Base-by-base conservation (phyloP, 1,139 yeast species). In the Hemisphaericaspora xylofermentans region DNA sequence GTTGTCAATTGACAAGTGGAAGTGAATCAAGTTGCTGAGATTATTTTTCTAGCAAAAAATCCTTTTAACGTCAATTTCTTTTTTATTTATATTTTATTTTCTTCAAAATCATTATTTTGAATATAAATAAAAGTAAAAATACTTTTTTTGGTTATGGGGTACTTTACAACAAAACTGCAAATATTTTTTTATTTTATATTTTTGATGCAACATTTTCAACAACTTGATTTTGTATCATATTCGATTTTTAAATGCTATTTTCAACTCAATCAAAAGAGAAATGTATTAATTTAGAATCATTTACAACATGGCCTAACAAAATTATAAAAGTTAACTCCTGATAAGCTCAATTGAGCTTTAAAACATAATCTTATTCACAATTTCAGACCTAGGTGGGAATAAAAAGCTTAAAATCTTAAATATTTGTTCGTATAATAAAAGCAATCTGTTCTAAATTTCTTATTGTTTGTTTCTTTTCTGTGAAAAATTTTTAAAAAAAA, bases 91-190 rank as follows among this genome's bases (percentile, higher is more conserved):
- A 4, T 24, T 9, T 24, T 9, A 24, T 24, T 9, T 8, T 9
- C 10, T 9, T 9, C 9, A 21, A 6, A 21, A 21, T 21, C 9
- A 21, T 21, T 21, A 6, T n/a, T n/a, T n/a, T n/a, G n/a, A n/a
- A n/a, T n/a, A n/a, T n/a, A n/a, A n/a, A n/a, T n/a, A n/a, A n/a
- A n/a, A n/a, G n/a, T n/a, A n/a, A n/a, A n/a, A n/a, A n/a, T n/a
- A n/a, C n/a, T 21, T 21, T 21, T 24, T 24, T 24, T 24, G 27
- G 27, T 24, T 31, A 31, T 19, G 34, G 34, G 34, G 34, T 18
- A 18, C 25, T 31, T 7, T 13, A 18, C 25, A 31, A 4, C 15
- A 2, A 14, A 31, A 31, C 17, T 12, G 12, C 12, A 24, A 24
- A 24, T 24, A 24, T 8, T 24, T 9, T 24, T 24, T 9, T 24